Evolutionary conservation across 208 protist species (phyloP), one percentile per base, ranked within the genome.

Genomic region (Acanthamoeba sp.): DNA sequence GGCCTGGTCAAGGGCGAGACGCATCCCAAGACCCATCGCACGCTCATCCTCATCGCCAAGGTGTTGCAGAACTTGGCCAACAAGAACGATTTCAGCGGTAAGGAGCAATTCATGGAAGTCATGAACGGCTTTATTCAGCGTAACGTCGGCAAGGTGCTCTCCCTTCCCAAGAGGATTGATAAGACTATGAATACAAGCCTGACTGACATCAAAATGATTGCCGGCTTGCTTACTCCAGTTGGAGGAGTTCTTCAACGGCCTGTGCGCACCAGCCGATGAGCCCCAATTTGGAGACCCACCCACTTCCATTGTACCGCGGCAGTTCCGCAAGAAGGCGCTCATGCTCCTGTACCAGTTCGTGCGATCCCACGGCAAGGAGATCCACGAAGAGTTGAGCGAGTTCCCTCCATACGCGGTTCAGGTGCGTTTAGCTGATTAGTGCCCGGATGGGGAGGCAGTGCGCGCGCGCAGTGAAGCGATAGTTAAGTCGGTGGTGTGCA

Each of bases 1-100:
- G 50, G 85, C 36, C 27, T 91, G 34, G 36, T 12, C 32, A 71
- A 71, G 38, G 62, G 3, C 24, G 55, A 64, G 32, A 50, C 52
- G 14, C 85, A 64, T 38, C 85, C 85, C 0, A 48, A 71, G 22
- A 91, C 59, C 20, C 85, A 91, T 32, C 85, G 85, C 1, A 64
- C 59, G 34, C 42, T 97, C 16, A 95, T 96, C 10, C 34, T 97
- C 1, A 96, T 97, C 10, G 88, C 95, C 22, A 97, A 97, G 71
- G 93, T 94, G 80, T 55, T 97, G 20, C 95, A 96, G 64, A 96
- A 96, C 93, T 29, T 97, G 27, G 93, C 96, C 29, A 97, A 97
- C 90, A 90, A 93, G 66, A 94, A 91, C 16, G 34, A 93, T 2
- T 96, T 96, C 52, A 85, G 64, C 45, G 82, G 50, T 40, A 96